Evolutionary conservation across 768 basidiomycete genomes (phyloP).

Genomic region (Leccinum variicolor): DNA sequence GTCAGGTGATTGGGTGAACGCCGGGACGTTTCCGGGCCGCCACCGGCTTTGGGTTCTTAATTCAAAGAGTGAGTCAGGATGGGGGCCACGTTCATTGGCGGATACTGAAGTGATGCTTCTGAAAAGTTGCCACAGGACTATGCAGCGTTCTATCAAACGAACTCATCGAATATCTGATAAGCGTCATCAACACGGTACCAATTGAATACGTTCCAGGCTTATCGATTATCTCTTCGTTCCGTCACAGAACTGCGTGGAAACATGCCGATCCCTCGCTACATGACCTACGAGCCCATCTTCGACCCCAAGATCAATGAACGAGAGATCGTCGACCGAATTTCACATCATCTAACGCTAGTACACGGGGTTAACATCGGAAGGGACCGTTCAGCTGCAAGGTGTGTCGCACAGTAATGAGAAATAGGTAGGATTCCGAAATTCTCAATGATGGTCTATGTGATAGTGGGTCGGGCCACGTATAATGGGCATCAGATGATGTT

Average conservation of each 20-base stretch:
- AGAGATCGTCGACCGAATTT: slow-evolving; percentile 3
- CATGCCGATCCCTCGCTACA: not conserved
- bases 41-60: not conserved
- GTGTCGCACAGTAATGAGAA: not conserved
- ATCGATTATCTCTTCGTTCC: not conserved
- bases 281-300: not conserved
- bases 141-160: not conserved
- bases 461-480: not conserved
- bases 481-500: not conserved
- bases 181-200: not conserved
- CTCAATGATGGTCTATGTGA: not conserved
- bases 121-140: not conserved
- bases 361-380: not conserved
- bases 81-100: not conserved
- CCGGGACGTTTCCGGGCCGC: not conserved
- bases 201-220: not conserved
- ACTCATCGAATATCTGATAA: not conserved
- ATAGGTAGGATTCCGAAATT: not conserved
- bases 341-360: slow-evolving; percentile 3
- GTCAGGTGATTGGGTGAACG: not conserved
- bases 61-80: not conserved
- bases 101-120: not conserved
- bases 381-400: not conserved
- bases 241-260: not conserved
- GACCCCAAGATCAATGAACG: not conserved